phyloP scores from a whole-genome alignment of 2,329 filamentous ascomycete genomes.

The Neospermospora avenae region DNA sequence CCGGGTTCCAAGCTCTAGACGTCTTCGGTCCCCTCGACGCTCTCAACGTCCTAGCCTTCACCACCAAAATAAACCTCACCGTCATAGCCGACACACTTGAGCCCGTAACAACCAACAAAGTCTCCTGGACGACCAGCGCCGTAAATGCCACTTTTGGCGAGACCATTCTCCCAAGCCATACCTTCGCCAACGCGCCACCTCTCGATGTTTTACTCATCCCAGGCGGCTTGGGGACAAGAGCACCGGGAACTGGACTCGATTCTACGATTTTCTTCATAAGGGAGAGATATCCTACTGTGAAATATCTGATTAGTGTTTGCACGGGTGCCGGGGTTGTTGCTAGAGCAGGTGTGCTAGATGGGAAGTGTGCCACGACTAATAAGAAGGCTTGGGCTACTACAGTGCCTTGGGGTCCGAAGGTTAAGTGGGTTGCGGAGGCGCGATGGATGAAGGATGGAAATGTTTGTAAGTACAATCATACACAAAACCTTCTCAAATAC shows the following conservation, averaged over 20 bases:
- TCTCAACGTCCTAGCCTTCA: constrained; percentile 28
- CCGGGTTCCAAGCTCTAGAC: constrained; percentile 33
- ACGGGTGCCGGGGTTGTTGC: constrained; percentile 51
- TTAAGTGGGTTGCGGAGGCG: not conserved
- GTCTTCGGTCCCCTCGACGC: constrained; percentile 35
- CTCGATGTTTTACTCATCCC: constrained; percentile 9
- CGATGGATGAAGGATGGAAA: constrained; percentile 1
- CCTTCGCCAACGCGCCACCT: not conserved
- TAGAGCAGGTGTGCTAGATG: constrained; percentile 1
- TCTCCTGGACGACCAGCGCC: not conserved
- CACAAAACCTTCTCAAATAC: not conserved
- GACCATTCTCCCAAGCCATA: constrained; percentile 4
- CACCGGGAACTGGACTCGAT: not conserved
- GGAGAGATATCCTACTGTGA: not conserved
- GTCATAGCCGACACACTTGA: constrained; percentile 28
- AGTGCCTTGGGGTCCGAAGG: not conserved
- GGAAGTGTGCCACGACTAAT: constrained; percentile 5
- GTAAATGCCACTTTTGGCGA: not conserved
- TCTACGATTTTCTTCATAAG: not conserved
- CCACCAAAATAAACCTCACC: constrained; percentile 25
- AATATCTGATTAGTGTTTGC: constrained; percentile 61
- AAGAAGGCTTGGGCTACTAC: not conserved
- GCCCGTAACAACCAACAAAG: constrained; percentile 18
- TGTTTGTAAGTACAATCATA: not conserved
- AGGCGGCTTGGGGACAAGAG: not conserved